These are phyloP conservation scores for Komagataella kurtzmanii DNA, from an alignment of 805 yeast genomes.

Conservation along the genomic window DNA sequence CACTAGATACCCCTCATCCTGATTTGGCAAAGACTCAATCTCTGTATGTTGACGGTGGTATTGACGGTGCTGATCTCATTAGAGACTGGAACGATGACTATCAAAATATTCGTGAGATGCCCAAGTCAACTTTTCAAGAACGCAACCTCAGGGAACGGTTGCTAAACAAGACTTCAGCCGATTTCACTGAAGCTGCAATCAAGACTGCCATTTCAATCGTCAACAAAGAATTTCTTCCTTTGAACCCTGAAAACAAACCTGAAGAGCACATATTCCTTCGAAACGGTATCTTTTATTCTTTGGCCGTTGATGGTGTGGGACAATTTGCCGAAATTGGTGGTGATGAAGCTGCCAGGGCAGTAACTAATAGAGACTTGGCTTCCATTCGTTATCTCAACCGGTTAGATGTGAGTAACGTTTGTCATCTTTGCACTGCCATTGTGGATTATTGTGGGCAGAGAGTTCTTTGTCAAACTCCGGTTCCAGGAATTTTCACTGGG, in stretches of 20 bases:
- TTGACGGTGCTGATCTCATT: constrained; percentile 40
- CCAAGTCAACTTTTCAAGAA: constrained; percentile 43
- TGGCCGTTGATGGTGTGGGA: constrained; percentile 58
- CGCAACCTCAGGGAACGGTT: constrained; percentile 66
- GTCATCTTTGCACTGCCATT: constrained; percentile 67
- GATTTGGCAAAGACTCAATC: constrained; percentile 53
- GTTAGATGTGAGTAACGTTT: constrained; percentile 47
- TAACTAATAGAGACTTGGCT: constrained; percentile 65
- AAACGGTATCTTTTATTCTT: constrained; percentile 80
- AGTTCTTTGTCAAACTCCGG: constrained; percentile 86
- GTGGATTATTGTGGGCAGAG: constrained; percentile 87
- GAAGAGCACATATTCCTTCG: constrained; percentile 57
- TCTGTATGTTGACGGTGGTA: constrained; percentile 36
- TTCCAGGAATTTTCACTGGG: constrained; percentile 65
- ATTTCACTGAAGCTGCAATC: constrained; percentile 64
- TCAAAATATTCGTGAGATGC: constrained; percentile 69
- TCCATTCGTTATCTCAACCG: constrained; percentile 59
- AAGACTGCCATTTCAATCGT: constrained; percentile 70
- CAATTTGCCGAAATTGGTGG: constrained; percentile 60
- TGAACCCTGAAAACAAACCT: constrained; percentile 65
- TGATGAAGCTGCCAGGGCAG: constrained; percentile 72
- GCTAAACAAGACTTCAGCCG: constrained; percentile 56
- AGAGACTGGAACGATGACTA: constrained; percentile 89
- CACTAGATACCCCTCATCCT: constrained; percentile 19
- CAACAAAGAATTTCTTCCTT: constrained; percentile 58